Evolutionary conservation across 768 basidiomycete species (phyloP), one percentile per base, ranked within the genome.

Genomic region (Hemileccinum rubropunctum): DNA sequence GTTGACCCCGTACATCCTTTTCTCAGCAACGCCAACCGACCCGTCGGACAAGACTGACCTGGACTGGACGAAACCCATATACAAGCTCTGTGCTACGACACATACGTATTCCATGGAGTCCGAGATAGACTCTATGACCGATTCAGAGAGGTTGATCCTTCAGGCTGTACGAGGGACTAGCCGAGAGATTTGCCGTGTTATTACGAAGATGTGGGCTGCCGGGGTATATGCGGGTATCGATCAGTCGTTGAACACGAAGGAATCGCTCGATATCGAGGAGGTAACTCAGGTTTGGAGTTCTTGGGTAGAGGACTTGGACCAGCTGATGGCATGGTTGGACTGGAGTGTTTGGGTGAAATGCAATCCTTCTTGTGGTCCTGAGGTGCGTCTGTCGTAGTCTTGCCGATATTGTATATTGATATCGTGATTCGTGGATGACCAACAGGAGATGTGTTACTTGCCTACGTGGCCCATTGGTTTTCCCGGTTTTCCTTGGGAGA

Each of bases 341-440:
- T 81, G 79, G 79, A 70, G 67, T 47, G 58, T 67, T 13, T 82
- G 79, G 80, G 60, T 73, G 6, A 75, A 63, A 27, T 81, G 80
- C 49, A 56, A 59, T 0, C 79, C 79, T 17, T 71, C 60, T 0
- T 81, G 80, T 62, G 57, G 58, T 3, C 66, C 65, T 38, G 74
- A 76, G 65, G 79, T 79, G 17, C 36, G 44, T 45, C 5, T n/a
- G 27, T 27, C 8, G 8, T 21, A 10, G 4, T 17, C 4, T n/a
- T 4, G 1, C 9, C 5, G 11, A 17, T 0, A 6, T 30, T 21
- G 41, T 14, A 6, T 18, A 5, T 18, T 42, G n/a, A 42, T 42
- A 14, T 8, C 32, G 3, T 27, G 15, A 28, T 26, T 42, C 5
- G 17, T 12, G 28, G 18, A 23, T 36, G 15, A 11, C 5, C 15